Base-by-base conservation (phyloP, 2,329 filamentous ascomycete genomes). In the Triangularia verruculosa region DNA sequence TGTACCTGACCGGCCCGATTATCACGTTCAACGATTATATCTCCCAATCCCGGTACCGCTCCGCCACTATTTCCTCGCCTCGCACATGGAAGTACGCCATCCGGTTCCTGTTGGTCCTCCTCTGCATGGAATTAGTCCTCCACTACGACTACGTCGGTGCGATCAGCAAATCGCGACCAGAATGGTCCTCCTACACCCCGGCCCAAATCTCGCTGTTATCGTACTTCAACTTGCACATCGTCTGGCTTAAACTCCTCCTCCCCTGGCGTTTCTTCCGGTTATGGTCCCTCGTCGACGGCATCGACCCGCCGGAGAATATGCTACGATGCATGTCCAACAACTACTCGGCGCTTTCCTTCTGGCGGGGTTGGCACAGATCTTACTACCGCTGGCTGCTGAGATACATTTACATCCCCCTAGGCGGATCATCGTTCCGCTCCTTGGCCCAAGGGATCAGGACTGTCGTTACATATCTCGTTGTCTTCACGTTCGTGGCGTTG, bases 181-280 rank as follows among this genome's bases (percentile, higher is more conserved):
- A 88, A 66, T 99, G 95, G 95, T 81, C 82, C 27, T 80, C 87
- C 24, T 98, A 97, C 79, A 91, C 92, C 0, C 89, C 95, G 0
- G 89, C 91, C 53, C 92, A 99, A 75, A 86, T 99, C 52, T 90
- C 87, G 72, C 88, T 99, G 79, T 84, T 99, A 12, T 95, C 92
- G 39, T 97, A 90, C 80, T 96, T 98, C 82, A 97, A 97, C 77
- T 87, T 99, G 12, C 92, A 97, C 78, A 87, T 97, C 74, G 96
- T 99, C 75, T 99, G 96, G 96, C 84, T 99, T 55, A 99, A 99
- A 76, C 87, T 99, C 1, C 87, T 99, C 4, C 86, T 99, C 7
- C 95, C 95, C 0, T 99, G 94, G 93, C 90, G 95, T n/a, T 89
- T 98, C 75, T 98, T 98, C 85, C 91, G 96, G 4, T 86, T 99